Percentiles rank a stretch among this genome's conserved stretches.
Conservation (phyloP, 2,329 filamentous ascomycete species). For the Sphaerulina populicola region DNA sequence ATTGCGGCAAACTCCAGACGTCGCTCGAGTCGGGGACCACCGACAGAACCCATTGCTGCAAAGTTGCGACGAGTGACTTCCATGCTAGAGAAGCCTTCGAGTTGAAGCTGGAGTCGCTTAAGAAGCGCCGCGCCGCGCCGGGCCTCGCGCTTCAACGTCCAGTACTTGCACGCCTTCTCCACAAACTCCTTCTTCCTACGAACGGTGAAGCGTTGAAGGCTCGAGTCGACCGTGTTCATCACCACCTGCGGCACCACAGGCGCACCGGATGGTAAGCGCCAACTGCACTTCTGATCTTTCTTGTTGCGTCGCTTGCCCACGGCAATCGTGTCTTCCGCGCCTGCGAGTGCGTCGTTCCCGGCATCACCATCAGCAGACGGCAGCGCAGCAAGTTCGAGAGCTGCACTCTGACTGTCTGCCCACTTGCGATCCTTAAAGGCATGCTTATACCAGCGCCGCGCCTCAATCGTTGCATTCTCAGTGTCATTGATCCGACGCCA, state of each 20-base stretch:
- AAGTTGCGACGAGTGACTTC: slow-evolving; percentile 94
- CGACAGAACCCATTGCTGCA: slow-evolving; percentile 82
- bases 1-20: slow-evolving; percentile 81
- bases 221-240: slow-evolving; percentile 74
- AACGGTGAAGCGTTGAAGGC: slow-evolving; percentile 72
- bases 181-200: slow-evolving; percentile 87
- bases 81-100: slow-evolving; percentile 96
- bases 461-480: slow-evolving; percentile 67
- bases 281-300: slow-evolving; percentile 57
- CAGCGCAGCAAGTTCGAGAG: slow-evolving; percentile 68
- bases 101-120: slow-evolving; percentile 85
- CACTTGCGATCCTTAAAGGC: slow-evolving; percentile 84
- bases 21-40: slow-evolving; percentile 65
- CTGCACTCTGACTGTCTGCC: slow-evolving; percentile 82
- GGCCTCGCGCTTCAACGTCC: slow-evolving; percentile 92
- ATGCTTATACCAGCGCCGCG: slow-evolving; percentile 80
- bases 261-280: slow-evolving; percentile 90
- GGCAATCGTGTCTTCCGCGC: slow-evolving; percentile 46
- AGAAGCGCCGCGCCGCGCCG: slow-evolving; percentile 82
- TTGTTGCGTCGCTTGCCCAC: slow-evolving; percentile 54
- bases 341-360: slow-evolving; percentile 35
- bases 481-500: slow-evolving; percentile 83
- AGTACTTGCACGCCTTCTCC: slow-evolving; percentile 89
- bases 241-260: slow-evolving; percentile 87
- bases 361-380: slow-evolving; percentile 37